Conservation (phyloP, 495 filamentous ascomycete genomes). For the Aspergillus conjunctus region DNA sequence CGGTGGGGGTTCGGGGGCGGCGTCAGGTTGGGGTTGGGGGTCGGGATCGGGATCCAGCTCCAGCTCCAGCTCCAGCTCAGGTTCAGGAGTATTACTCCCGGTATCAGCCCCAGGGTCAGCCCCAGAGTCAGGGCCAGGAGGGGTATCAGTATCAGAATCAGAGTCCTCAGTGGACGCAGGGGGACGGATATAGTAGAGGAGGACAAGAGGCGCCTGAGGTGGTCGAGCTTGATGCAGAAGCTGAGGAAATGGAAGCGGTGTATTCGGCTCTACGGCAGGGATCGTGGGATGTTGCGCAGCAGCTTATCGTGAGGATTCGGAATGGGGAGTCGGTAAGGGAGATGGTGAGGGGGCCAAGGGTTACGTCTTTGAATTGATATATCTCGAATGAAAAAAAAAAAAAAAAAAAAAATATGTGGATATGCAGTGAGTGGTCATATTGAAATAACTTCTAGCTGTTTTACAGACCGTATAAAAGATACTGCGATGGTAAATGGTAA, state of each 20-base stretch:
- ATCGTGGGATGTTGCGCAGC: slow-evolving; percentile 14
- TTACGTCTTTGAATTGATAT: neutral
- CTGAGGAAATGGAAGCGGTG: slow-evolving; percentile 20
- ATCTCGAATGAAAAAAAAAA: neutral
- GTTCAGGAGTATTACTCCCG: neutral
- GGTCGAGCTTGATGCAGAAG: neutral
- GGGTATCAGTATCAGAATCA: neutral
- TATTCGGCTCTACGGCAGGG: slow-evolving; percentile 21
- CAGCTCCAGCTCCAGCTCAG: neutral
- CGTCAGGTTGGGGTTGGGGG: too few relatives aligned
- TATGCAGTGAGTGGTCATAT: neutral
- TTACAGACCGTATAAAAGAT: neutral
- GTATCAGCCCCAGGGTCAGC: neutral
- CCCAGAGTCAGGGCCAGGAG: neutral
- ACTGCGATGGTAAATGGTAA: neutral
- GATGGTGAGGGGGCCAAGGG: slow-evolving; percentile 6
- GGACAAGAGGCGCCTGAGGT: slow-evolving; percentile 9
- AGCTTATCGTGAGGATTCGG: slow-evolving; percentile 19
- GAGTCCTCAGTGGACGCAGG: neutral
- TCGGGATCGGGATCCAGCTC: too few relatives aligned
- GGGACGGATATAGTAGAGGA: neutral
- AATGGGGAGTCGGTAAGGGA: slow-evolving; percentile 15
- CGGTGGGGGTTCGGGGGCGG: too few relatives aligned
- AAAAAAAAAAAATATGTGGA: too few relatives aligned
- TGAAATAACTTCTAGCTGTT: neutral